These are phyloP conservation scores for Inga oerstediana DNA, from an alignment of 306 rosid species.

Conservation along the genomic window DNA sequence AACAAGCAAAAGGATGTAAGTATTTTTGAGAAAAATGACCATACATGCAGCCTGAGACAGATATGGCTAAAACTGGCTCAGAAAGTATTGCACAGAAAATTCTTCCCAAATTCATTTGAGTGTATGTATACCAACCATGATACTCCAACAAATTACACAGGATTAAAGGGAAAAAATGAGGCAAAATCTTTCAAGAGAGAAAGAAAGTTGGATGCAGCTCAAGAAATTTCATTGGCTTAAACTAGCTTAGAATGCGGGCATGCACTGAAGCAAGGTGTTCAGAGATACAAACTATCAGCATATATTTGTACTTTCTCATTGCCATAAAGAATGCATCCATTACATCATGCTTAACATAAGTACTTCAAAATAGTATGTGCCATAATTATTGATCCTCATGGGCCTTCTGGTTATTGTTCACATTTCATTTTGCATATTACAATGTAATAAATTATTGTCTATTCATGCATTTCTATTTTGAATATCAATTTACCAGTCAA, in stretches of 20 bases:
- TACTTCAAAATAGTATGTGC: slow-evolving; percentile 8
- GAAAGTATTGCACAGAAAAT: background rate
- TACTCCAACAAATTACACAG: background rate
- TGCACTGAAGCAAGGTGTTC: slow-evolving; percentile 9
- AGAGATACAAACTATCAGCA: background rate
- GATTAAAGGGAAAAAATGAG: background rate
- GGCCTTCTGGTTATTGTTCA: background rate
- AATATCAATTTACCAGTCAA: background rate
- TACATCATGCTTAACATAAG: slow-evolving; percentile 25
- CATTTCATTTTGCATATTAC: background rate
- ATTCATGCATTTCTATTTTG: background rate
- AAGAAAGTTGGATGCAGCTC: background rate
- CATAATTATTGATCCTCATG: slow-evolving; percentile 13
- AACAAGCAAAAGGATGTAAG: background rate
- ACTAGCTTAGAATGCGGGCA: background rate
- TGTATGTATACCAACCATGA: background rate
- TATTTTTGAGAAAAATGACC: background rate
- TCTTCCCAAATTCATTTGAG: background rate
- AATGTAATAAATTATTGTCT: background rate
- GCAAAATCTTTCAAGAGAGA: background rate
- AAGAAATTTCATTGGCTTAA: background rate
- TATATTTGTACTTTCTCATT: slow-evolving; percentile 2
- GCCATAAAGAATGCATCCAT: slow-evolving; percentile 10
- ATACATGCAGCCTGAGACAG: background rate
- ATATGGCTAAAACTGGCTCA: background rate